Evolutionary conservation across 2,329 filamentous ascomycete species (phyloP).

Genomic region (Cladophialophora yegresii): DNA sequence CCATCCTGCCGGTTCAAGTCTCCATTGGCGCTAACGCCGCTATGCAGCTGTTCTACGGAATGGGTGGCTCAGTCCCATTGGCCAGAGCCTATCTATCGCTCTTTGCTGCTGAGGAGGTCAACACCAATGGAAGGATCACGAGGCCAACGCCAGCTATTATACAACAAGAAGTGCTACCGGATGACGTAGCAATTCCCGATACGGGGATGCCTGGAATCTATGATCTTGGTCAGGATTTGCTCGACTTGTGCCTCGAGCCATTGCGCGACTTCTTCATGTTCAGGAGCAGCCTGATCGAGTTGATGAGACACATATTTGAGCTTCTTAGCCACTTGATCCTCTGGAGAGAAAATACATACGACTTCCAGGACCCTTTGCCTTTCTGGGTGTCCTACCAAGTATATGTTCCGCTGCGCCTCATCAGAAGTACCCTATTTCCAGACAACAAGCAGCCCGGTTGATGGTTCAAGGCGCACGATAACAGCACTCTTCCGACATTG

Average conservation of each 20-base stretch:
- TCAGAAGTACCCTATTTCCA: not conserved
- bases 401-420: constrained; percentile 22
- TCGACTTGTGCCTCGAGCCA: constrained; percentile 55
- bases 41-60: constrained; percentile 59
- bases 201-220: constrained; percentile 49
- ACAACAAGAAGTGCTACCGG: constrained; percentile 19
- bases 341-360: constrained; percentile 55
- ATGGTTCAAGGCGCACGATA: not conserved
- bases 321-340: constrained; percentile 49
- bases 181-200: constrained; percentile 8
- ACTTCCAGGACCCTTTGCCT: constrained; percentile 53
- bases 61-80: constrained; percentile 44
- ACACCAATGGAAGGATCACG: constrained; percentile 25
- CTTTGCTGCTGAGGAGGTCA: constrained; percentile 37
- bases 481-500: not conserved
- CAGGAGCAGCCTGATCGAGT: constrained; percentile 11
- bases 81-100: constrained; percentile 54
- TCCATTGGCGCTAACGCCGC: constrained; percentile 69
- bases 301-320: constrained; percentile 34
- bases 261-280: constrained; percentile 44
- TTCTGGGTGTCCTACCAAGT: constrained; percentile 32
- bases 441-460: not conserved
- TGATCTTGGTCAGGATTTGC: constrained; percentile 67
- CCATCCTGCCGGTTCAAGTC: constrained; percentile 67
- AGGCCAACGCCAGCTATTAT: constrained; percentile 7